Evolutionary conservation across 2,329 filamentous ascomycete species (phyloP).

Genomic region (Talaromyces sp.): DNA sequence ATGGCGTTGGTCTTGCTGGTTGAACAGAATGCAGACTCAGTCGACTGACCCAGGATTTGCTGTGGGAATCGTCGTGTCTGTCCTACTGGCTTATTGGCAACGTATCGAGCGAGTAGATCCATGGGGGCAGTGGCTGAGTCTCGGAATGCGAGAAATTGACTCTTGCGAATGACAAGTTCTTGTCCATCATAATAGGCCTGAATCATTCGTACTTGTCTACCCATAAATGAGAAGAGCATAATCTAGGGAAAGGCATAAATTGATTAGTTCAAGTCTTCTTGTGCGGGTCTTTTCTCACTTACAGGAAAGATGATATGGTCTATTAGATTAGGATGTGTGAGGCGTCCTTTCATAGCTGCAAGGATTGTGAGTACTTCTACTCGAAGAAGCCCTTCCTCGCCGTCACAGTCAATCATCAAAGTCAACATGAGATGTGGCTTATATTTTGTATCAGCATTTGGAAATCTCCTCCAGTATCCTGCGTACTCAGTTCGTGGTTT

Average conservation of each 20-base stretch:
- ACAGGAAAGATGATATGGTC: not conserved
- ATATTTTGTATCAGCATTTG: not conserved
- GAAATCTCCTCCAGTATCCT: not conserved
- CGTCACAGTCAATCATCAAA: not conserved
- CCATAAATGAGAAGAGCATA: not conserved
- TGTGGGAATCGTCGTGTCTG: not conserved
- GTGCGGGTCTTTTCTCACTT: not conserved
- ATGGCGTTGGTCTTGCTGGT: not conserved
- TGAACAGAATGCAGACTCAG: not conserved
- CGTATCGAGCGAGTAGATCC: not conserved
- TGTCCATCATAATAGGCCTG: not conserved
- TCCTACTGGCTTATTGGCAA: not conserved
- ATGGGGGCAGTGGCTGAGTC: not conserved
- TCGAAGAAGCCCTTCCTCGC: not conserved
- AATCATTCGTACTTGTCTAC: not conserved
- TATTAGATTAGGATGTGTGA: not conserved
- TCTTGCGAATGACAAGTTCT: not conserved
- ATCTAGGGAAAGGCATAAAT: not conserved
- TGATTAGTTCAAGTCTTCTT: not conserved
- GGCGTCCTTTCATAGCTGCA: not conserved
- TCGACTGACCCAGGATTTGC: not conserved
- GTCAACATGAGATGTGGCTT: not conserved
- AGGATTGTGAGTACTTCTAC: not conserved
- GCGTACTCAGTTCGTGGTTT: not conserved
- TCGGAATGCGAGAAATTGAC: not conserved